phyloP scores from a whole-genome alignment of 1,284 basidiomycete species.

The Athelia sp. region DNA sequence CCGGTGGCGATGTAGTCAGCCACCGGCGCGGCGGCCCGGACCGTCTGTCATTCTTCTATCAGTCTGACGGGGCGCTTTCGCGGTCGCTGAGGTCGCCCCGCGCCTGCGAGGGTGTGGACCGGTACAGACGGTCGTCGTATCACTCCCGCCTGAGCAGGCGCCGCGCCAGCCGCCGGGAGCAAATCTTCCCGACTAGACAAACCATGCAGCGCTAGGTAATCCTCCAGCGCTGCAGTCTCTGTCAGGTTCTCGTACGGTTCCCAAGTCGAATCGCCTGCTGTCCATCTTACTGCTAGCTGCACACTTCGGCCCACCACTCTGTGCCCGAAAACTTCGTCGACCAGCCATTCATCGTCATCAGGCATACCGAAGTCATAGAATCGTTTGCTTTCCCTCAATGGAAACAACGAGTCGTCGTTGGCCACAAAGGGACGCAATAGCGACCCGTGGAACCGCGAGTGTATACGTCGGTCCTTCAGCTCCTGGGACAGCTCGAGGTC shows the following conservation, averaged over 20 bases:
- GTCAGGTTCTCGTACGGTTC: slow-evolving; percentile 10
- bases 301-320: slow-evolving; percentile 10
- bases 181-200: not conserved
- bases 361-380: no score
- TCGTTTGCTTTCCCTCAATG: no score
- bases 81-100: no score
- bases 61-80: no score
- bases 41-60: no score
- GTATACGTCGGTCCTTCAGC: slow-evolving; percentile 15
- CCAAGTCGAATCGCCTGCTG: slow-evolving; percentile 9
- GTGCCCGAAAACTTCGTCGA: slow-evolving; percentile 16
- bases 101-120: no score
- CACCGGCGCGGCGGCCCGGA: no score
- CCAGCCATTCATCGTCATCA: no score
- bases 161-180: no score
- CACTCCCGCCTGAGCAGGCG: no score
- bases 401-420: slow-evolving; percentile 7
- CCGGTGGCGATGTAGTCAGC: no score
- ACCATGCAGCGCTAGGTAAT: slow-evolving; percentile 17
- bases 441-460: slow-evolving; percentile 11
- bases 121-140: no score
- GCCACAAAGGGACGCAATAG: slow-evolving; percentile 4
- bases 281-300: slow-evolving; percentile 14
- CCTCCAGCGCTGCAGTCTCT: slow-evolving; percentile 18
- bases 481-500: slow-evolving; percentile 21